phyloP scores from a whole-genome alignment of 176 grass and related monocot species.

The Paspalum vaginatum region DNA sequence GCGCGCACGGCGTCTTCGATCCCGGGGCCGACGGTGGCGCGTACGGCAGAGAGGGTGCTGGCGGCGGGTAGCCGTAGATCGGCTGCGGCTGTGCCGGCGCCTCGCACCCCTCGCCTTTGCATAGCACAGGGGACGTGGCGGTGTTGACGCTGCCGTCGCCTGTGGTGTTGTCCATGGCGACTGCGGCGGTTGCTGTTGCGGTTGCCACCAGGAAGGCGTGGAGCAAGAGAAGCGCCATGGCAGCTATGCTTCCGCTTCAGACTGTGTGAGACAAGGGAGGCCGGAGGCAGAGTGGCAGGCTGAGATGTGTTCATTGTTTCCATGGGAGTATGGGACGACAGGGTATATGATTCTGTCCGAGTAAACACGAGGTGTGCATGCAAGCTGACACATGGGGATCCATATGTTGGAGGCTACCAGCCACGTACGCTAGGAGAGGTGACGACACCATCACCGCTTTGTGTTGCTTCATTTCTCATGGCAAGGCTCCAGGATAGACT shows the following conservation, averaged over 20 bases:
- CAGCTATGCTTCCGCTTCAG: no score
- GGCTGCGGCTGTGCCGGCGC: constrained; percentile 32
- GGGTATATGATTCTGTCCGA: neutral
- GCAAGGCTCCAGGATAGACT: neutral
- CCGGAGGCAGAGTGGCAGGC: neutral
- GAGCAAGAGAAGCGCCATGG: constrained; percentile 24
- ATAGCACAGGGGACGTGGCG: neutral
- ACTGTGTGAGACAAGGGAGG: neutral
- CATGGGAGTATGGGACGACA: neutral
- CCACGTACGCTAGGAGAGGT: neutral
- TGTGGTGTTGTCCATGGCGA: neutral
- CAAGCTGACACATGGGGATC: constrained; percentile 49
- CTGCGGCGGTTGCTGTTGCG: neutral
- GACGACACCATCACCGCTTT: constrained; percentile 31
- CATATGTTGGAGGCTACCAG: constrained; percentile 26
- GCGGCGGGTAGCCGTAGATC: constrained; percentile 28
- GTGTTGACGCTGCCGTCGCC: neutral
- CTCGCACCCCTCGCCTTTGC: constrained; percentile 37
- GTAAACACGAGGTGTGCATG: constrained; percentile 13
- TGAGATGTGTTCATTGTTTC: neutral
- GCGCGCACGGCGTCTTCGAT: constrained; percentile 34
- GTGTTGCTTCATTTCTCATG: neutral
- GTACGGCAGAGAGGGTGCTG: neutral
- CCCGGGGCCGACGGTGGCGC: neutral
- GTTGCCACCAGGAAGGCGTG: constrained; percentile 27